Base-by-base conservation (phyloP, 179 eudicot species). In the Carnegiea gigantea region DNA sequence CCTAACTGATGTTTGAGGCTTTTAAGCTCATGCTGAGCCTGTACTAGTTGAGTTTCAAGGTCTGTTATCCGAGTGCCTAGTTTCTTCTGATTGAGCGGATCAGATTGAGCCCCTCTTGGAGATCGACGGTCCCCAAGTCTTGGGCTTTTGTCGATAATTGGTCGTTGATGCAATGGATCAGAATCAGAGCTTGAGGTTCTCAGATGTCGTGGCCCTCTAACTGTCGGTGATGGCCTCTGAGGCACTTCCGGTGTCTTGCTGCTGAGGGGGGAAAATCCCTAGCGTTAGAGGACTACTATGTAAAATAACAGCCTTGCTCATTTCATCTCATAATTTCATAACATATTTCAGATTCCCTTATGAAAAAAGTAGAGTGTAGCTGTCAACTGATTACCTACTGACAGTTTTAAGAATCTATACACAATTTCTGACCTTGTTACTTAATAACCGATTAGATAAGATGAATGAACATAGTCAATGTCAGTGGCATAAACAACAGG, bases 11-110 rank as follows among this genome's bases (percentile, higher is more conserved):
- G 81, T 85, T 96, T 96, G 53, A 96, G 89, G 81, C 76, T 84
- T 85, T 91, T 94, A 49, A 96, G 92, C 89, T 94, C 98, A 26
- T 80, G 88, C 76, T 96, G 98, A 10, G 99, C 98, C 82, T 90
- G 95, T 36, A 88, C 92, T 15, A 96, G 91, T 75, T 96, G 99
- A 72, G 93, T 89, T 82, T 96, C 99, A 53, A 96, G 85, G 83
- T 89, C 92, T 0, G 93, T 91, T 79, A 96, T 89, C 3, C 99
- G 92, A 1, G 93, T 90, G 6, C 97, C 95, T 0, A 94, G 91
- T 78, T 90, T 92, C 92, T 88, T 96, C 72, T 92, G 95, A 73
- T 78, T 80, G 72, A 23, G 62, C 5, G 91, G 91, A 48, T 88
- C 91, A 44, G 98, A 92, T 28, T 85, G 93, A 43, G 85, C 24